Evolutionary conservation across 1,139 yeast genomes (phyloP).

Genomic region (Candida albicans): DNA sequence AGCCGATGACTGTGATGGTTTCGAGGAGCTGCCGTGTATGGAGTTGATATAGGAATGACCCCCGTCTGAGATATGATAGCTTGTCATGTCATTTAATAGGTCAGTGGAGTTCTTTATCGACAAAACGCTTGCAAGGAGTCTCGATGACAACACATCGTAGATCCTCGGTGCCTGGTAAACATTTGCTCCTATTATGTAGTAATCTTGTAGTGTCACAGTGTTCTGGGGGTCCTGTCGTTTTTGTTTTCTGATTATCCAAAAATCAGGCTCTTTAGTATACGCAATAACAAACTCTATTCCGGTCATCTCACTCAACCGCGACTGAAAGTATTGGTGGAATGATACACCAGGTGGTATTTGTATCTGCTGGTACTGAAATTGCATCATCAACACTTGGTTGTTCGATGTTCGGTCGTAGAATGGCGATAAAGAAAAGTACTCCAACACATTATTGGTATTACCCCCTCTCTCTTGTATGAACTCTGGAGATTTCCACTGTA

Average conservation of each 20-base stretch:
- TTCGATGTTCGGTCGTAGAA: conserved; percentile 92
- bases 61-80: conserved; percentile 38
- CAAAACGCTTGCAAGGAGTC: conserved; percentile 39
- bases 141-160: conserved; percentile 39
- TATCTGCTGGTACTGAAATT: conserved; percentile 76
- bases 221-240: conserved; percentile 49
- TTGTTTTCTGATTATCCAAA: conserved; percentile 89
- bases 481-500: conserved; percentile 97
- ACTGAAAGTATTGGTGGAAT: conserved; percentile 45
- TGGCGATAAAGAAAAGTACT: conserved; percentile 90
- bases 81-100: conserved; percentile 35
- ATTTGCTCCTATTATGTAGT: conserved; percentile 87
- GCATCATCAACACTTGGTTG: conserved; percentile 95
- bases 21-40: conserved; percentile 10
- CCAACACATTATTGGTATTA: conserved; percentile 85
- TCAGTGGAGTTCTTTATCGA: conserved; percentile 39
- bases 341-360: conserved; percentile 45
- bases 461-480: conserved; percentile 91
- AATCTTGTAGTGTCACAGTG: conserved; percentile 61
- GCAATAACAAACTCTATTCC: conserved; percentile 85
- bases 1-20: conserved; percentile 10
- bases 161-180: conserved; percentile 83
- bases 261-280: conserved; percentile 79
- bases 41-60: conserved; percentile 31
- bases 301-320: conserved; percentile 70